These are phyloP conservation scores for Dipodascus albidus DNA, from an alignment of 805 yeast species.

Conservation along the genomic window DNA sequence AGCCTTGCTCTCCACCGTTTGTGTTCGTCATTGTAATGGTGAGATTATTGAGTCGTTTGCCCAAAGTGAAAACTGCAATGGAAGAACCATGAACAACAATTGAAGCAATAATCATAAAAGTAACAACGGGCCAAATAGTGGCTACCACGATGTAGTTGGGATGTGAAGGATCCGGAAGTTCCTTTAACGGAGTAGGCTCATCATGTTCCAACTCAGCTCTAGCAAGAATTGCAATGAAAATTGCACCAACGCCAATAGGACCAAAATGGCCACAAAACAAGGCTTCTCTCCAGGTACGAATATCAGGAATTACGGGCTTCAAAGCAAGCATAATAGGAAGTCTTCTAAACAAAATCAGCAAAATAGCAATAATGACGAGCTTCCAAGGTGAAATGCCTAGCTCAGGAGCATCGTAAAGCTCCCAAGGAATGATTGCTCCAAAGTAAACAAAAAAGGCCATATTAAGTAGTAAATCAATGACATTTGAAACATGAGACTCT, in stretches of 20 bases:
- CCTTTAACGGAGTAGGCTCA: conserved; percentile 45
- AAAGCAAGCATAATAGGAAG: conserved; percentile 69
- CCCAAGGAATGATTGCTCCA: conserved; percentile 89
- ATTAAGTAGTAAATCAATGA: conserved; percentile 74
- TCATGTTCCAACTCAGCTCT: conserved; percentile 55
- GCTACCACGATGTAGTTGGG: conserved; percentile 50
- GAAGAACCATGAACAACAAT: conserved; percentile 88
- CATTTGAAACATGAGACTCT: conserved; percentile 78
- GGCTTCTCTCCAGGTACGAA: conserved; percentile 89
- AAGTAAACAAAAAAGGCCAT: conserved; percentile 81
- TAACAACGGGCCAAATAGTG: conserved; percentile 70
- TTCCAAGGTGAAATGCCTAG: conserved; percentile 74
- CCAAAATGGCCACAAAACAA: conserved; percentile 92
- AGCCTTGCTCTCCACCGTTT: conserved; percentile 52
- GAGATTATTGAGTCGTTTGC: conserved; percentile 83
- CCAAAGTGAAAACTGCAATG: conserved; percentile 65
- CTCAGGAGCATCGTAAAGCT: conserved; percentile 46
- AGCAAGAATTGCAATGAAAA: conserved; percentile 73
- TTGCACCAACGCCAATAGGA: conserved; percentile 91
- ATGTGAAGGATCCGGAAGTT: conserved; percentile 34
- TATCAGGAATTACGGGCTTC: conserved; percentile 75
- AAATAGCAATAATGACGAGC: conserved; percentile 60
- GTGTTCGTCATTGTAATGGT: conserved; percentile 88
- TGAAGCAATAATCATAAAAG: conserved; percentile 70
- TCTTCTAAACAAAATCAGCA: conserved; percentile 64